Conservation (phyloP, 495 filamentous ascomycete genomes). For the Trichoderma virens region DNA sequence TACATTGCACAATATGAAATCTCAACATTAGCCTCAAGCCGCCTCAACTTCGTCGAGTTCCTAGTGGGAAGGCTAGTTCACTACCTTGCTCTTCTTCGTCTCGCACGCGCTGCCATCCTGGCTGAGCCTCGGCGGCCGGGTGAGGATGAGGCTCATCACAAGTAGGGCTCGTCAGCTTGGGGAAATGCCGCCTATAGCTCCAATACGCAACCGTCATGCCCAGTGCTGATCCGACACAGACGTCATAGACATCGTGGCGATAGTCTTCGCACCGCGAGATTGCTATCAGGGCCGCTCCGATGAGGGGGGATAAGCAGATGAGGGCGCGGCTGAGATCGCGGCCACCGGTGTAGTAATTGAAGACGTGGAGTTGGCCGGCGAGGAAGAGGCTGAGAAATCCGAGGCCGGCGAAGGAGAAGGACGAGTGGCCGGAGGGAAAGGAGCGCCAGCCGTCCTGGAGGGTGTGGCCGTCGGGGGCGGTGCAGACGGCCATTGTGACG, state of each 20-base stretch:
- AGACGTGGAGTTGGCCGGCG: conserved; percentile 69
- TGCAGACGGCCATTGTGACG: conserved; percentile 72
- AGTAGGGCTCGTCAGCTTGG: conserved; percentile 35
- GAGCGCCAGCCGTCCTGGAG: conserved; percentile 91
- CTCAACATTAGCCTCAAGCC: background rate
- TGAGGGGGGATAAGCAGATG: conserved; percentile 57
- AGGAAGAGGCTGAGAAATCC: conserved; percentile 78
- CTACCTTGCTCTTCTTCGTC: conserved; percentile 27
- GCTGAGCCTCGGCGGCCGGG: conserved; percentile 16
- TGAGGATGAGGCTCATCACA: conserved; percentile 44
- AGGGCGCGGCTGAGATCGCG: conserved; percentile 59
- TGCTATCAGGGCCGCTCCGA: conserved; percentile 80
- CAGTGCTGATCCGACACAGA: conserved; percentile 65
- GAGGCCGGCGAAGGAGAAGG: conserved; percentile 77
- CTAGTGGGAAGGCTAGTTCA: background rate
- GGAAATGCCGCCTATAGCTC: conserved; percentile 66
- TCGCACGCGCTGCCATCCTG: conserved; percentile 23
- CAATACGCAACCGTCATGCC: conserved; percentile 71
- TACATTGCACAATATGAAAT: background rate
- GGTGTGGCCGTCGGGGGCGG: conserved; percentile 55
- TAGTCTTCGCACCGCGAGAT: conserved; percentile 93
- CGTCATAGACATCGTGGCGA: conserved; percentile 90
- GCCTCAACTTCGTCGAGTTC: background rate
- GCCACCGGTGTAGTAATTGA: conserved; percentile 52
- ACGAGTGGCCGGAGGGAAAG: conserved; percentile 84